A percentile compares a stretch with the other conserved stretches of the same genome.
These are phyloP conservation scores for Moesziomyces aphidis DNA, from an alignment of 1,284 basidiomycete genomes.

Conservation along the genomic window DNA sequence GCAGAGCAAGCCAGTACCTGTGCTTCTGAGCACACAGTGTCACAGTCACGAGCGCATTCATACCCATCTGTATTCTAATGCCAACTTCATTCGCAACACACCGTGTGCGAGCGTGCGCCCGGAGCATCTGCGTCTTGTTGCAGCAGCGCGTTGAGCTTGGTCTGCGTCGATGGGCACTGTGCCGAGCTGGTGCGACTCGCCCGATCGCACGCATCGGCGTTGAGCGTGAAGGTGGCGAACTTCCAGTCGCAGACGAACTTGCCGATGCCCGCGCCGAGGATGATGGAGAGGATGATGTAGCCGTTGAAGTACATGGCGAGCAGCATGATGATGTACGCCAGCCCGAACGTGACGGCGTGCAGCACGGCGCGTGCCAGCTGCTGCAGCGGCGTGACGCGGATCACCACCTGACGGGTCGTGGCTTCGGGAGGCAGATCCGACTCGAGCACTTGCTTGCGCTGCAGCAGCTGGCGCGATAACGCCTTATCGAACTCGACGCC, in stretches of 20 bases:
- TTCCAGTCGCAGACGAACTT: slow-evolving; percentile 44
- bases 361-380: slow-evolving; percentile 38
- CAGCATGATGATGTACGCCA: slow-evolving; percentile 51
- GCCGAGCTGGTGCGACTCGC: too few relatives aligned
- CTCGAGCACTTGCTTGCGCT: too few relatives aligned
- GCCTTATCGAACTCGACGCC: too few relatives aligned
- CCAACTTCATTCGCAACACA: too few relatives aligned
- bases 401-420: too few relatives aligned
- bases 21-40: slow-evolving; percentile 17
- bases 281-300: slow-evolving; percentile 36
- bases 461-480: too few relatives aligned
- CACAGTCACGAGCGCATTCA: neutral
- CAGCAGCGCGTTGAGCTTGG: too few relatives aligned
- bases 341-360: slow-evolving; percentile 32
- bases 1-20: slow-evolving; percentile 33
- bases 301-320: slow-evolving; percentile 51
- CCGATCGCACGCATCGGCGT: too few relatives aligned
- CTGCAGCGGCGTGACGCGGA: slow-evolving; percentile 21
- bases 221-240: slow-evolving; percentile 7
- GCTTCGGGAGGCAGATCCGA: too few relatives aligned
- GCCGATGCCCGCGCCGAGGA: slow-evolving; percentile 41
- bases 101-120: too few relatives aligned
- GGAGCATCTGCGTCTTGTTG: too few relatives aligned
- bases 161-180: too few relatives aligned
- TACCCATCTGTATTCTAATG: neutral